Percentiles rank a stretch among this genome's conserved stretches.
Evolutionary conservation across 768 basidiomycete species (phyloP).

Genomic region (Porpolomopsis calyptriformis): DNA sequence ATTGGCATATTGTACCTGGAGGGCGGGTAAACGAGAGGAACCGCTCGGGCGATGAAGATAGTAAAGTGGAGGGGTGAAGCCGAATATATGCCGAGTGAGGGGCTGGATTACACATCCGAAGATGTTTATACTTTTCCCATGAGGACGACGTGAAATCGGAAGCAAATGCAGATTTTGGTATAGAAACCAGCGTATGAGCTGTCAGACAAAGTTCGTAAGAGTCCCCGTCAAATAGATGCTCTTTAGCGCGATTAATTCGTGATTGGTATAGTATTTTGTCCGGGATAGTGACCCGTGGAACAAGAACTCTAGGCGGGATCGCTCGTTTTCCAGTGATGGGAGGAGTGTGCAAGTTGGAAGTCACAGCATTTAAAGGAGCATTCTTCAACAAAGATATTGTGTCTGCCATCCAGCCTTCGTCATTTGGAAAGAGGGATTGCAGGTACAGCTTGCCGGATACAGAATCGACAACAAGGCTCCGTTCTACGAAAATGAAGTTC

Average conservation of each 20-base stretch:
- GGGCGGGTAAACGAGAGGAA: conserved; percentile 75
- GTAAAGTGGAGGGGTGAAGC: conserved; percentile 61
- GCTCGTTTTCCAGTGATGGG: neutral
- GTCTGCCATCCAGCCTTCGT: conserved; percentile 49
- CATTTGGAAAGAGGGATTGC: conserved; percentile 53
- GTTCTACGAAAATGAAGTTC: conserved; percentile 67
- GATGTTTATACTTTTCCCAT: conserved; percentile 64
- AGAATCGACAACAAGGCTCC: conserved; percentile 62
- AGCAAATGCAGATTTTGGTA: conserved; percentile 25
- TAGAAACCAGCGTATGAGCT: conserved; percentile 49
- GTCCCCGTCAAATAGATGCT: conserved; percentile 70
- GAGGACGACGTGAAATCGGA: conserved; percentile 30
- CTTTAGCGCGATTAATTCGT: conserved; percentile 60
- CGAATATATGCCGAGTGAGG: conserved; percentile 80
- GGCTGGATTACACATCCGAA: conserved; percentile 75
- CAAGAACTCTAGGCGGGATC: neutral
- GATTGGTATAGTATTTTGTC: conserved; percentile 51
- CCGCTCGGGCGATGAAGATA: conserved; percentile 87
- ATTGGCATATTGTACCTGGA: conserved; percentile 56
- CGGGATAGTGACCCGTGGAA: conserved; percentile 37
- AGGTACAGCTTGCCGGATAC: conserved; percentile 40
- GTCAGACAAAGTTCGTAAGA: conserved; percentile 93
- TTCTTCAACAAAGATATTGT: conserved; percentile 25
- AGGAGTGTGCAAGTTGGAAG: conserved; percentile 5
- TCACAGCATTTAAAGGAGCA: conserved; percentile 2